Percentiles rank a stretch among this genome's conserved stretches.
These are phyloP conservation scores for Nidularia pulvinata DNA, from an alignment of 768 basidiomycete species.

Conservation along the genomic window DNA sequence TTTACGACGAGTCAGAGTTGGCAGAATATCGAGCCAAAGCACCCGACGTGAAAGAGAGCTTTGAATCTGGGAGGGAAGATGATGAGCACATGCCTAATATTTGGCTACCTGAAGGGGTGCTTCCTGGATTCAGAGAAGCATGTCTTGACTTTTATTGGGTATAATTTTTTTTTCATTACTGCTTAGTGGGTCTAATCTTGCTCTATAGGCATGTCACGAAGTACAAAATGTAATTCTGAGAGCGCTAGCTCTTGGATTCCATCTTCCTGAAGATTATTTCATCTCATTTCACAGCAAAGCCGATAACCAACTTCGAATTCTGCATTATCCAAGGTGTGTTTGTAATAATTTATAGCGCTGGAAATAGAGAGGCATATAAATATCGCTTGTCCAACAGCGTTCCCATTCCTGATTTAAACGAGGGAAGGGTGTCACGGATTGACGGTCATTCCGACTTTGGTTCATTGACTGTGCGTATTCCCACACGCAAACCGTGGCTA, in stretches of 20 bases:
- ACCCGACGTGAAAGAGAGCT: slow-evolving; percentile 50
- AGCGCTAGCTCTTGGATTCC: slow-evolving; percentile 47
- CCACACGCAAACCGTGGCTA: neutral
- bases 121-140: slow-evolving; percentile 53
- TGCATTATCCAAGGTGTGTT: slow-evolving; percentile 48
- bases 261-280: slow-evolving; percentile 43
- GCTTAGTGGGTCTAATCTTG: slow-evolving; percentile 9
- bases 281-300: slow-evolving; percentile 32
- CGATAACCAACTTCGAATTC: slow-evolving; percentile 56
- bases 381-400: slow-evolving; percentile 17
- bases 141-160: slow-evolving; percentile 54
- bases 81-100: slow-evolving; percentile 48
- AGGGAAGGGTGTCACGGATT: slow-evolving; percentile 38
- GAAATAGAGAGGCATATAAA: too few relatives aligned
- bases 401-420: slow-evolving; percentile 22
- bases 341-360: too few relatives aligned
- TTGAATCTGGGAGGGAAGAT: slow-evolving; percentile 53
- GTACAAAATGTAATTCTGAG: slow-evolving; percentile 40
- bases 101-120: slow-evolving; percentile 50
- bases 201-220: slow-evolving; percentile 34
- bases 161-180: slow-evolving; percentile 10
- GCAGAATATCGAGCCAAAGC: slow-evolving; percentile 21
- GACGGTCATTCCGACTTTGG: slow-evolving; percentile 57
- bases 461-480: slow-evolving; percentile 40
- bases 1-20: slow-evolving; percentile 27